A percentile compares a stretch with the other conserved stretches of the same genome.
These are phyloP conservation scores for Penicillium ucsense DNA, from an alignment of 495 filamentous ascomycete genomes.

Conservation along the genomic window DNA sequence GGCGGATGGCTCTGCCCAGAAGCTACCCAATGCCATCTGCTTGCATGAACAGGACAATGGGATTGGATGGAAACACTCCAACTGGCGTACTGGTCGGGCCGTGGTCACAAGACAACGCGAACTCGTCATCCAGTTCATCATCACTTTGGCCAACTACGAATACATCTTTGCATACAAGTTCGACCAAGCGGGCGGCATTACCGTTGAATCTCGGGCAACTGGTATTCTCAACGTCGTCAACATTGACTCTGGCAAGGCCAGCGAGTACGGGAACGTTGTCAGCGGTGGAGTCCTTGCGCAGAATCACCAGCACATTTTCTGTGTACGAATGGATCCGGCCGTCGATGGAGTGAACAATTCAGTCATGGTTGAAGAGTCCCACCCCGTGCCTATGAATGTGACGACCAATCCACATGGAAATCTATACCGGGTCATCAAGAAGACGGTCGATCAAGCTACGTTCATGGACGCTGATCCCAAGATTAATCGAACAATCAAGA, in stretches of 20 bases:
- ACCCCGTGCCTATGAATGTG: slow-evolving; percentile 57
- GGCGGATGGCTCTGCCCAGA: slow-evolving; percentile 42
- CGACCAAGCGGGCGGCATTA: slow-evolving; percentile 73
- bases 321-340: slow-evolving; percentile 76
- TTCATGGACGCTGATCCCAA: slow-evolving; percentile 58
- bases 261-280: slow-evolving; percentile 72
- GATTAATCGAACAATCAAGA: slow-evolving; percentile 68
- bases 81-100: slow-evolving; percentile 58
- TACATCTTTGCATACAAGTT: slow-evolving; percentile 85
- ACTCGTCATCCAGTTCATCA: slow-evolving; percentile 64
- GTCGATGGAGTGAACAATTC: slow-evolving; percentile 68
- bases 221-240: slow-evolving; percentile 83
- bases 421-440: slow-evolving; percentile 59
- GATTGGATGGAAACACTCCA: slow-evolving; percentile 64
- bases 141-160: slow-evolving; percentile 77
- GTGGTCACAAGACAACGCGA: slow-evolving; percentile 53
- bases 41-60: slow-evolving; percentile 64
- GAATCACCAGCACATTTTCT: slow-evolving; percentile 90
- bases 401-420: slow-evolving; percentile 75
- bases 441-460: slow-evolving; percentile 51
- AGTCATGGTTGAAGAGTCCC: slow-evolving; percentile 62
- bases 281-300: slow-evolving; percentile 75
- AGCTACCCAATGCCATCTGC: slow-evolving; percentile 55
- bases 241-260: slow-evolving; percentile 53
- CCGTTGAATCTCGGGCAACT: slow-evolving; percentile 76